Base-by-base conservation (phyloP, 495 filamentous ascomycete genomes). In the Xylaria nigripes region DNA sequence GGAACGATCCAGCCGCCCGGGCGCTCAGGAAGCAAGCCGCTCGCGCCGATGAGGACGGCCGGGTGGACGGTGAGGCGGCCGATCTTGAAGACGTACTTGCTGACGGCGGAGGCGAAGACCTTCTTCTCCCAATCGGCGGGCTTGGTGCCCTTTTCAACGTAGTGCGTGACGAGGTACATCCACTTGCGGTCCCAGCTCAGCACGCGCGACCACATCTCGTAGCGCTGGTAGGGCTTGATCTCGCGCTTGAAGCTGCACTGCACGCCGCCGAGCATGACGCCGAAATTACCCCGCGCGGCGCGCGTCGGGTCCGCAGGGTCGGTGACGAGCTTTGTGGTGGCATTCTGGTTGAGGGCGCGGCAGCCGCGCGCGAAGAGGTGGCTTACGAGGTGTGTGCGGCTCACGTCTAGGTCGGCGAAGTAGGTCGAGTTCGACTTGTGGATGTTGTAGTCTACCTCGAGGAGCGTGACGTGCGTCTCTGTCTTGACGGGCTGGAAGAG, bases 391-490 rank as follows among this genome's bases (percentile, higher is more conserved):
- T 88, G 81, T 0, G 79, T 81, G 13, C 88, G 83, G 40, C 77
- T 75, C 40, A 88, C 76, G 68, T 92, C 88, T 15, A 90, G 78
- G 67, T 92, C 88, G 61, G 83, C 72, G 68, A 90, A 91, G 76
- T 89, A 93, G 3, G 88, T 93, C 51, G 73, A 80, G 72, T 93
- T 93, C 59, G 80, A 85, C 64, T 93, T 93, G 78, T 93, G 88
- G 34, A 87, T 54, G 73, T 93, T 92, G 71, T 89, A 86, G 70
- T 93, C 88, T 62, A 78, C 82, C 65, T 93, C 88, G 60, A 80
- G 74, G 12, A 86, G 66, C 0, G 80, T 72, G 36, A 81, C 78
- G 61, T 78, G 77, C 16, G 78, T 76, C 15, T 72, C 66, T 15
- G 81, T 81, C 52, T 87, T 77, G 54, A 81, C 66, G 25, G 84